Evolutionary conservation across 495 filamentous ascomycete genomes (phyloP), one percentile per base, ranked within the genome.

Genomic region (Recurvomyces mirabilis): DNA sequence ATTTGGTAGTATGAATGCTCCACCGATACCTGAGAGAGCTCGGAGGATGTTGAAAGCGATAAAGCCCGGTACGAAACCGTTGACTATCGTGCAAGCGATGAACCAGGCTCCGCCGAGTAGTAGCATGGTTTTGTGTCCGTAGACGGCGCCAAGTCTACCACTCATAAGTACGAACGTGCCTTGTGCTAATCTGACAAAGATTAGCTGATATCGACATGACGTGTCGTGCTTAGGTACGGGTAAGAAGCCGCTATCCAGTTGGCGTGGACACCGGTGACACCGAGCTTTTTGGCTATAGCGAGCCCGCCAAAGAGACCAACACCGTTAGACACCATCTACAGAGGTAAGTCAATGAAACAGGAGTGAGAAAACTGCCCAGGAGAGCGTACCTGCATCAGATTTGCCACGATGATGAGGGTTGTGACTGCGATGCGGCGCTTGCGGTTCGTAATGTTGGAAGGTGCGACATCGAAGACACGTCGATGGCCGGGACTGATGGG

Each of bases 71-170:
- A 30, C n/a, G 9, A 30, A n/a, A 30, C n/a, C 9, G 26, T 9
- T 9, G 26, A 30, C 9, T n/a, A 30, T 52, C 1, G n/a, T n/a
- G n/a, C 71, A 46, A 1, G 61, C 58, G 2, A 55, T 44, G 5
- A n/a, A n/a, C n/a, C n/a, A n/a, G n/a, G n/a, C n/a, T n/a, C 64
- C 60, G 6, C 67, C 71, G 10, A 61, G 36, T 0, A 68, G 37
- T 0, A 73, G 41, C 20, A 68, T 53, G 10, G 63, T 63, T 46
- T 67, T 68, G 45, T 74, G 69, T 4, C 69, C 72, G 49, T 64
- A 68, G 2, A 75, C 61, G 20, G 65, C 66, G 10, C 72, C 71
- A 15, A 73, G 52, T 11, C 71, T 63, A 24, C 72, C 72, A 30
- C 64, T 61, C 12, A 69, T 56, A 2, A 70, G 43, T 3, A 73